phyloP scores from a whole-genome alignment of 2,329 filamentous ascomycete species.

The Colletotrichum noveboracense region DNA sequence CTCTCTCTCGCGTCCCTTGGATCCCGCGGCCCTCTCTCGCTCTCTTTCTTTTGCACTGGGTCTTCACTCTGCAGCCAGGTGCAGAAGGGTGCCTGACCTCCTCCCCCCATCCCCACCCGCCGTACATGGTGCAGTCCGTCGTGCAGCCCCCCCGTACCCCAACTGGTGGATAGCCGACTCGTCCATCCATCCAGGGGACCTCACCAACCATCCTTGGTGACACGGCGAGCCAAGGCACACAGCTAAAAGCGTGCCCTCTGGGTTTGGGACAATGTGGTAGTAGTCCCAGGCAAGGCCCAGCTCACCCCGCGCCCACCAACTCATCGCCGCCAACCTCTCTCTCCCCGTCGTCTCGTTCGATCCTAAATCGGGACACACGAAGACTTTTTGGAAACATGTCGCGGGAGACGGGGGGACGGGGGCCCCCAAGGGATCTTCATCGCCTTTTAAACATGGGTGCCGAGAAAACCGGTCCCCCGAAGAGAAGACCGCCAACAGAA shows the following conservation, averaged over 20 bases:
- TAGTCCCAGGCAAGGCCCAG: neutral
- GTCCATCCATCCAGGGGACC: neutral
- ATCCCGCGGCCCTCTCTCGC: neutral
- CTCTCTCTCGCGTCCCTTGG: constrained; percentile 6
- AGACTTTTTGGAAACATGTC: neutral
- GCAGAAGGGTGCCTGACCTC: neutral
- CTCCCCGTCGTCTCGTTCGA: neutral
- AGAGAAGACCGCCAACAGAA: neutral
- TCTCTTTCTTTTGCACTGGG: neutral
- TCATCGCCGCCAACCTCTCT: neutral
- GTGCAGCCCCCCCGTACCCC: neutral
- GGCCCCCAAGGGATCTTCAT: neutral
- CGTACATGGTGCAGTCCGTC: neutral
- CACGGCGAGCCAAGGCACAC: neutral
- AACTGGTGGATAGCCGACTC: neutral
- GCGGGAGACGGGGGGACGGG: neutral
- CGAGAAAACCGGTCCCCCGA: constrained; percentile 1
- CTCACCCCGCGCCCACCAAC: neutral
- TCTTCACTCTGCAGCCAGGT: neutral
- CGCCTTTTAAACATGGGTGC: neutral
- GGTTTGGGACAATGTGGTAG: neutral
- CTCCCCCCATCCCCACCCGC: neutral
- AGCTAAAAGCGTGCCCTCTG: neutral
- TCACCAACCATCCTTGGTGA: neutral
- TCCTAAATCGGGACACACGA: neutral